Conservation (phyloP, 2,329 filamentous ascomycete genomes). For the Sporothrix sp. region DNA sequence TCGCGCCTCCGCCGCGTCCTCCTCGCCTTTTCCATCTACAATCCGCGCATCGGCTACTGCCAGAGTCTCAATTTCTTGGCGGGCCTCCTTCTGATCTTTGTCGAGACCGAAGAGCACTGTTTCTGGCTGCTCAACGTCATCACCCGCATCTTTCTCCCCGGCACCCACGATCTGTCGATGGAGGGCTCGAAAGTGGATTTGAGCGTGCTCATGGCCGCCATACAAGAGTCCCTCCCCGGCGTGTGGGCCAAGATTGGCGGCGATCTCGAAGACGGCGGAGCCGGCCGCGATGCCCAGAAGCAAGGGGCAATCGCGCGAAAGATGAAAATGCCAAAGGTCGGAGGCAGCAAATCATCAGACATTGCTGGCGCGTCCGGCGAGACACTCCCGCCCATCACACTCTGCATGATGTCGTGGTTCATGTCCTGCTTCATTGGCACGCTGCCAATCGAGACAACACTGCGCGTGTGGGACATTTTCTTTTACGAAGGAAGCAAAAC, state of each 20-base stretch:
- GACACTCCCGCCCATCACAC: conserved; percentile 75
- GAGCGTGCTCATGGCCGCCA: conserved; percentile 79
- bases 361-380: conserved; percentile 16
- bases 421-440: conserved; percentile 96
- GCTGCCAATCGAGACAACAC: conserved; percentile 79
- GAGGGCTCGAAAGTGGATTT: conserved; percentile 91
- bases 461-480: conserved; percentile 91
- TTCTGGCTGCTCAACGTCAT: conserved; percentile 94
- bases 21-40: conserved; percentile 83
- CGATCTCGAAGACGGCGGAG: conserved; percentile 27
- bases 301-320: conserved; percentile 26
- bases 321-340: conserved; percentile 30
- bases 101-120: conserved; percentile 76
- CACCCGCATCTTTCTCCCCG: conserved; percentile 76
- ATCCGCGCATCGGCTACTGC: conserved; percentile 87
- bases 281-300: conserved; percentile 17
- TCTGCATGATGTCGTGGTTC: conserved; percentile 94
- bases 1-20: conserved; percentile 74
- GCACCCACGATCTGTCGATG: conserved; percentile 81
- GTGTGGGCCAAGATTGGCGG: conserved; percentile 84
- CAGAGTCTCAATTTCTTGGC: conserved; percentile 94
- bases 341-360: conserved; percentile 32
- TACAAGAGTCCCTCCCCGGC: conserved; percentile 70
- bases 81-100: conserved; percentile 78
- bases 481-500: conserved; percentile 94